Conservation (phyloP, 768 basidiomycete species). For the Mycena amicta region DNA sequence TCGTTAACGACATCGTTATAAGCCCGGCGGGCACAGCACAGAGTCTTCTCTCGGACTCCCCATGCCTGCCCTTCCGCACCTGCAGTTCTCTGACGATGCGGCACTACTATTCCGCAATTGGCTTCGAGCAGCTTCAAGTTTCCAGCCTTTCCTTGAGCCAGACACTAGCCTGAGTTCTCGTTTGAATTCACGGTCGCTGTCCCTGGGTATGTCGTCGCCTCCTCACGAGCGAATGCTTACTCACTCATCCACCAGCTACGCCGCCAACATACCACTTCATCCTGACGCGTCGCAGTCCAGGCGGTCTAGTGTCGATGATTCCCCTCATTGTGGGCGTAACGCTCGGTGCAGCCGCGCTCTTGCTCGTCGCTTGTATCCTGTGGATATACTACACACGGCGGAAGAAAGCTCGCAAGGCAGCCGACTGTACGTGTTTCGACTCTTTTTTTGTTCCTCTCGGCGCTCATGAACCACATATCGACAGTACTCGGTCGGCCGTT, state of each 20-base stretch:
- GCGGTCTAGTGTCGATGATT: neutral
- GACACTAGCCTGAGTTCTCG: neutral
- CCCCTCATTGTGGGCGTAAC: slow-evolving; percentile 1
- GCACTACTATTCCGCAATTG: neutral
- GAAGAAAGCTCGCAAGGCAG: neutral
- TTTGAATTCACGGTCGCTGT: neutral
- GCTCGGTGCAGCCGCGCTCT: neutral
- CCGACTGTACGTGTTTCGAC: neutral
- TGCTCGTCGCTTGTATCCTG: neutral
- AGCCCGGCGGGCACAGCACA: neutral
- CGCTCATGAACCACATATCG: too few species aligned
- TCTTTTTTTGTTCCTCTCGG: neutral
- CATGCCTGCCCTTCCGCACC: neutral
- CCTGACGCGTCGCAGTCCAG: neutral
- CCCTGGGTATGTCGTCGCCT: neutral
- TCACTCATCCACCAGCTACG: neutral
- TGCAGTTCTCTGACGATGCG: too few species aligned
- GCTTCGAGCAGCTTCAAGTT: neutral
- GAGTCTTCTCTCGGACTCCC: neutral
- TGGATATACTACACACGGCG: slow-evolving; percentile 7
- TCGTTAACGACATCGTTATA: too few species aligned
- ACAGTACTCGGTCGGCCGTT: slow-evolving; percentile 13
- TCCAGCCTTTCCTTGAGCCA: slow-evolving; percentile 1
- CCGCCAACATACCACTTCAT: neutral
- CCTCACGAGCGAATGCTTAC: neutral